Evolutionary conservation across 257 asterid species (phyloP).

Genomic region (Gentiana straminea): DNA sequence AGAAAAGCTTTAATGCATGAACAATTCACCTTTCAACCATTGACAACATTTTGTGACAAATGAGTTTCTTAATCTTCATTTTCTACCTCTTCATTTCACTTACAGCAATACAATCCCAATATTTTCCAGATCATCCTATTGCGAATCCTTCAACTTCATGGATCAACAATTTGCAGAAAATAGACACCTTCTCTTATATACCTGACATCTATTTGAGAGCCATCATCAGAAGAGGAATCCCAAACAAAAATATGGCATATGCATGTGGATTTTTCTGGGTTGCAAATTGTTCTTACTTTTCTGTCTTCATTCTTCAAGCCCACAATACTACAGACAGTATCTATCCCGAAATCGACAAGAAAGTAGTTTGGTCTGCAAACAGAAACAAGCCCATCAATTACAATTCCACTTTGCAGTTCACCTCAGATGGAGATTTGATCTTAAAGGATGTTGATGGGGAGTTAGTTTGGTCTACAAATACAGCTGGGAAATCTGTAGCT

Average conservation of each 20-base stretch:
- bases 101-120: no score
- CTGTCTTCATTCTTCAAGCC: not conserved
- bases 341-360: not conserved
- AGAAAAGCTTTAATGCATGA: no score
- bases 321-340: not conserved
- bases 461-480: slow-evolving; percentile 9
- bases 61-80: no score
- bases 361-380: slow-evolving; percentile 9
- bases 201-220: not conserved
- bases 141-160: not conserved
- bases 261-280: not conserved
- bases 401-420: slow-evolving; percentile 5
- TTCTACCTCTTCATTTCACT: no score
- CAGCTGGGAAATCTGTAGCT: not conserved
- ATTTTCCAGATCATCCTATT: not conserved
- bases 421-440: slow-evolving; percentile 11
- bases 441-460: slow-evolving; percentile 1
- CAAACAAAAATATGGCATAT: not conserved
- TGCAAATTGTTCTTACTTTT: not conserved
- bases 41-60: no score
- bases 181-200: no score
- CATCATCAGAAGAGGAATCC: not conserved
- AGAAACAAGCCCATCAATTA: not conserved
- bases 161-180: not conserved
- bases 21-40: no score